phyloP scores from a whole-genome alignment of 768 basidiomycete species.

The Psilocybe cyanescens region DNA sequence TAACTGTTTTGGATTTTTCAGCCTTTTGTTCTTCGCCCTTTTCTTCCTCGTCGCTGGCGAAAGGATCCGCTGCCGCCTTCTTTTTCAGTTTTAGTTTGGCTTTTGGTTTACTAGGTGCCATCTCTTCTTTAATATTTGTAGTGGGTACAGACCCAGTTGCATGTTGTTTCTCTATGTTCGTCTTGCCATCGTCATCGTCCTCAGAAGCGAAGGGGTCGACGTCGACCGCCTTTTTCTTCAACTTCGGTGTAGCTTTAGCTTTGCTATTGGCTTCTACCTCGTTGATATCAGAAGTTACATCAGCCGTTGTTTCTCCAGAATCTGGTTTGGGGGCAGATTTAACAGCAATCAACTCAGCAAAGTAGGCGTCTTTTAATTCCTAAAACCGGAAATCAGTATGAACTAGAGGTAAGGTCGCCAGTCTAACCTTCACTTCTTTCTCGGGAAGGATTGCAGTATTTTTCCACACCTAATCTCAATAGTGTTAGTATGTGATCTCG shows the following conservation, averaged over 20 bases:
- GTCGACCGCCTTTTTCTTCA: background rate
- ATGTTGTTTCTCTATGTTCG: background rate
- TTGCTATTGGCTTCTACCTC: background rate
- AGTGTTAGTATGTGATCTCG: background rate
- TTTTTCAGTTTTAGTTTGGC: slow-evolving; percentile 45
- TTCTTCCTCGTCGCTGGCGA: slow-evolving; percentile 54
- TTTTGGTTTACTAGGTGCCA: background rate
- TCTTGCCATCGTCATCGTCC: background rate
- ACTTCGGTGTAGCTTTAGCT: background rate
- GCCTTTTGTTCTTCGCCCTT: slow-evolving; percentile 13
- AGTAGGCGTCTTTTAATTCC: slow-evolving; percentile 69
- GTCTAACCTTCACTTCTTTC: slow-evolving; percentile 60
- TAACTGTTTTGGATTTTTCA: slow-evolving; percentile 11
- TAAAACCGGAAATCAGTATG: slow-evolving; percentile 26
- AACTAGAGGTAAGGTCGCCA: background rate
- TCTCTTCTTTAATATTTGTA: too few relatives aligned
- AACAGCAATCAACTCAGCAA: slow-evolving; percentile 45
- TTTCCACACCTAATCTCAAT: slow-evolving; percentile 62
- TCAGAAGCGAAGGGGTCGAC: background rate
- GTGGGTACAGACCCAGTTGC: too few relatives aligned
- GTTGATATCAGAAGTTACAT: background rate
- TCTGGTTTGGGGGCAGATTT: background rate
- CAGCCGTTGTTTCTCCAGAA: slow-evolving; percentile 8
- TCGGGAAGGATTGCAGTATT: slow-evolving; percentile 60
- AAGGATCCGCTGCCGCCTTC: slow-evolving; percentile 46